Conservation (phyloP, 2,329 filamentous ascomycete species). For the Cyphellophora attinorum region DNA sequence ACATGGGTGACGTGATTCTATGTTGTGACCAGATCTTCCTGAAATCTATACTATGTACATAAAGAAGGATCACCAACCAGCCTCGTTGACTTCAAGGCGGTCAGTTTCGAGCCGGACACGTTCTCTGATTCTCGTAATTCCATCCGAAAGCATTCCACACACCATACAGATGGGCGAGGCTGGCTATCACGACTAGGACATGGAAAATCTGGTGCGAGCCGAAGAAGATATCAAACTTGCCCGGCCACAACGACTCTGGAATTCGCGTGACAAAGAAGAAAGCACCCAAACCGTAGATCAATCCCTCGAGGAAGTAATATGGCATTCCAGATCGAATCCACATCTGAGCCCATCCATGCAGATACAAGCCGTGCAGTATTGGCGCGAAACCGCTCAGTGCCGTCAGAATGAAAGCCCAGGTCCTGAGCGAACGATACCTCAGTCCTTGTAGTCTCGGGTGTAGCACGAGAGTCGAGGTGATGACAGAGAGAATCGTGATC, state of each 20-base stretch:
- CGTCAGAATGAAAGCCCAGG: constrained; percentile 22
- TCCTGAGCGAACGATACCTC: constrained; percentile 21
- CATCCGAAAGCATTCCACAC: constrained; percentile 25
- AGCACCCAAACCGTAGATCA: constrained; percentile 22
- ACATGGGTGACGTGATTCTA: too few relatives aligned
- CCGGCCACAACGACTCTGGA: constrained; percentile 21
- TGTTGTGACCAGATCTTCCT: too few relatives aligned
- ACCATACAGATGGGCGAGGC: constrained; percentile 29
- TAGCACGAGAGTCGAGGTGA: constrained; percentile 24
- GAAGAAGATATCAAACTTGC: constrained; percentile 25
- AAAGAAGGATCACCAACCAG: too few relatives aligned
- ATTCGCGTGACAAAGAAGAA: constrained; percentile 20
- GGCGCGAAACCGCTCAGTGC: constrained; percentile 25
- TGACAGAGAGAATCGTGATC: constrained; percentile 21
- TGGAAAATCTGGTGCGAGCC: constrained; percentile 27
- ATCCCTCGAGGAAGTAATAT: constrained; percentile 26
- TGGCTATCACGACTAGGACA: constrained; percentile 29
- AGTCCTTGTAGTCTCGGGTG: constrained; percentile 24
- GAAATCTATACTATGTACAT: too few relatives aligned
- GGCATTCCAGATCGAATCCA: constrained; percentile 21
- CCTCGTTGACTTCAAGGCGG: neutral
- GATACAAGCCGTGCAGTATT: constrained; percentile 22
- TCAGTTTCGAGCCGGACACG: constrained; percentile 15
- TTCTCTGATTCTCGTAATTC: constrained; percentile 19
- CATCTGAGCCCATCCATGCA: constrained; percentile 20